phyloP scores from a whole-genome alignment of 805 yeast genomes.

The Hagleromyces aurorensis region DNA sequence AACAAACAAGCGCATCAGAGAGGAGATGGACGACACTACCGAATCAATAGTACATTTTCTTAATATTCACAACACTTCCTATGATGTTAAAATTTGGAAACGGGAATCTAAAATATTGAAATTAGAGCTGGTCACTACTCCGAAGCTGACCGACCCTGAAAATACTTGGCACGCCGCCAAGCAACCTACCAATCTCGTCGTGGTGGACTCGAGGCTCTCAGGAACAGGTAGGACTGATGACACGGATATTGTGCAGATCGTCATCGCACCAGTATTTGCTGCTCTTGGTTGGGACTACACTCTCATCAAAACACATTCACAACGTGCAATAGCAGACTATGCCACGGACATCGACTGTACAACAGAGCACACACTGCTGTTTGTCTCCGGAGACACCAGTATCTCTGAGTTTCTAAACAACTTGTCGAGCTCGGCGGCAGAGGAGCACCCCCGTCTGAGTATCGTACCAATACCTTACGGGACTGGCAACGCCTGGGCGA shows the following conservation, averaged over 20 bases:
- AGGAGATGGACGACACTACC: no score
- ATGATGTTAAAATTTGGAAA: no score
- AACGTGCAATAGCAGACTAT: constrained; percentile 34
- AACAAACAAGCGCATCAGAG: no score
- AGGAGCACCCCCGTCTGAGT: constrained; percentile 6
- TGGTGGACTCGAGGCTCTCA: constrained; percentile 33
- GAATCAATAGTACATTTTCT: no score
- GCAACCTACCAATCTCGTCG: constrained; percentile 12
- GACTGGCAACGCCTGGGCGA: constrained; percentile 76
- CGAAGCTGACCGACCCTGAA: no score
- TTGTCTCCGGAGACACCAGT: constrained; percentile 85
- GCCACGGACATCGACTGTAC: constrained; percentile 29
- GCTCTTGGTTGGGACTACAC: constrained; percentile 31
- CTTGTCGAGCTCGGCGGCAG: constrained; percentile 13
- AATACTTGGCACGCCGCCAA: no score
- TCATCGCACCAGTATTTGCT: constrained; percentile 43
- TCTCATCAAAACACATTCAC: constrained; percentile 38
- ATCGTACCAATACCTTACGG: constrained; percentile 58
- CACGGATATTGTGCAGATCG: constrained; percentile 34
- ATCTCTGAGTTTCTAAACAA: constrained; percentile 66
- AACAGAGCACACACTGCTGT: constrained; percentile 37
- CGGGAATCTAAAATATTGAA: no score
- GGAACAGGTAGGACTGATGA: constrained; percentile 31
- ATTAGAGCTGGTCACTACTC: no score
- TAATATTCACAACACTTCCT: no score